Percentiles rank a stretch among this genome's conserved stretches.
Evolutionary conservation across 148 eudicot genomes (phyloP).

Genomic region (Dysphania ambrosioides): DNA sequence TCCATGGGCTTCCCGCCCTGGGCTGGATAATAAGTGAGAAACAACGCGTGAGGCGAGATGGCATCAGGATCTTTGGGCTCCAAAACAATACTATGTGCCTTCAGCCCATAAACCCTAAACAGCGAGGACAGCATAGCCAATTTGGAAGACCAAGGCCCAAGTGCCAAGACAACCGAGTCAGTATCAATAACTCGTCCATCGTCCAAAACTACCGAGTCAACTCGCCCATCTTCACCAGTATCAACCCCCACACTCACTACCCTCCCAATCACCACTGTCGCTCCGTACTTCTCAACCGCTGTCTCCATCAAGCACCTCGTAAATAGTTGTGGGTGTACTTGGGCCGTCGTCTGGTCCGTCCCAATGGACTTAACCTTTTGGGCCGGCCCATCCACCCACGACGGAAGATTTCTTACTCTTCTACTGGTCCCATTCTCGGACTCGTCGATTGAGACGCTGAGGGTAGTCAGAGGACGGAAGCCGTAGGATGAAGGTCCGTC

Average conservation of each 20-base stretch:
- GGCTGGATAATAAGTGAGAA: constrained; percentile 55
- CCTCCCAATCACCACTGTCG: constrained; percentile 69
- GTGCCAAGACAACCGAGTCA: constrained; percentile 73
- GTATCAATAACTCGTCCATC: constrained; percentile 50
- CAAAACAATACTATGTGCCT: constrained; percentile 78
- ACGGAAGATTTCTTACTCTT: constrained; percentile 26
- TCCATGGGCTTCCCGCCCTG: constrained; percentile 58
- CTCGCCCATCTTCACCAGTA: constrained; percentile 32
- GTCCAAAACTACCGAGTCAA: constrained; percentile 47
- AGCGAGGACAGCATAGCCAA: constrained; percentile 41
- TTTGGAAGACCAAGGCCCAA: constrained; percentile 82
- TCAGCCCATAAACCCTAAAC: constrained; percentile 71
- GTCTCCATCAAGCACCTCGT: constrained; percentile 46
- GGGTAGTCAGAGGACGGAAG: constrained; percentile 59
- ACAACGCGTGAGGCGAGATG: constrained; percentile 67
- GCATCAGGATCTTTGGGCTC: constrained; percentile 56
- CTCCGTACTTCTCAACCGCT: constrained; percentile 64
- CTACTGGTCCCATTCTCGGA: not conserved
- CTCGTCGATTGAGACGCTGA: constrained; percentile 55
- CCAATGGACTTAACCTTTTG: constrained; percentile 46
- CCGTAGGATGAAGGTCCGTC: constrained; percentile 66
- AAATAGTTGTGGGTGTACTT: constrained; percentile 77
- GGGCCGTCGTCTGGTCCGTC: constrained; percentile 64
- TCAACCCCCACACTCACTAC: constrained; percentile 46
- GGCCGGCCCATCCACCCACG: constrained; percentile 74